Base-by-base conservation (phyloP, 2,329 filamentous ascomycete genomes). In the Drechslera avenae region DNA sequence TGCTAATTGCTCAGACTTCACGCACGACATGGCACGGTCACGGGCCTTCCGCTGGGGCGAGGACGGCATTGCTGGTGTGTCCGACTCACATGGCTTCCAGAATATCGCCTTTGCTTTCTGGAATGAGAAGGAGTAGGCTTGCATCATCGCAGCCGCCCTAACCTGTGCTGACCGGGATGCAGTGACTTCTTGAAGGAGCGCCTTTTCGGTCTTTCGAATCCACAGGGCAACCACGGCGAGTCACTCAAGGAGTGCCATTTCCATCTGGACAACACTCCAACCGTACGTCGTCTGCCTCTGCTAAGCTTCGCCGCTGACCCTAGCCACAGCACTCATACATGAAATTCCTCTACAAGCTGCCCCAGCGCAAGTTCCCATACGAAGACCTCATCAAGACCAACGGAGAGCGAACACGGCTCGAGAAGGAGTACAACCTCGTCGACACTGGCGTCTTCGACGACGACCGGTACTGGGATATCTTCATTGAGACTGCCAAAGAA, bases 281-380 rank as follows among this genome's bases (percentile, higher is more conserved):
- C 84, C 48, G 82, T 83, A 73, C 55, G 74, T 59, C 16, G 2
- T 19, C 77, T 79, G 13, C 4, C 37, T 19, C 36, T 4, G 32
- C n/a, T 76, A 80, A 1, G 23, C 21, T 76, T 81, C 52, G 14
- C 37, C 36, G 7, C 54, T 62, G 56, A 59, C 59, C 63, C 36
- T 3, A 19, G 16, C 13, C 50, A 52, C 72, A 92, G 89, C 92
- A 97, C 76, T 96, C 93, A 21, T 97, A 97, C 79, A 97, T 97
- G 93, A 97, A 97, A 75, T 95, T 87, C 69, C 86, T 97, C 62
- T 97, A 97, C 83, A 97, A 97, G 76, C 95, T 97, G 66, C 94
- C 94, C 0, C 93, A 97, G 76, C 84, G 83, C 65, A 86, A 87
- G 57, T 97, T 97, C 67, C 94, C 93, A 2, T 97, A 97, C 78